Conservation (phyloP, 164 flowering plant genomes). For the Berberis thunbergii region DNA sequence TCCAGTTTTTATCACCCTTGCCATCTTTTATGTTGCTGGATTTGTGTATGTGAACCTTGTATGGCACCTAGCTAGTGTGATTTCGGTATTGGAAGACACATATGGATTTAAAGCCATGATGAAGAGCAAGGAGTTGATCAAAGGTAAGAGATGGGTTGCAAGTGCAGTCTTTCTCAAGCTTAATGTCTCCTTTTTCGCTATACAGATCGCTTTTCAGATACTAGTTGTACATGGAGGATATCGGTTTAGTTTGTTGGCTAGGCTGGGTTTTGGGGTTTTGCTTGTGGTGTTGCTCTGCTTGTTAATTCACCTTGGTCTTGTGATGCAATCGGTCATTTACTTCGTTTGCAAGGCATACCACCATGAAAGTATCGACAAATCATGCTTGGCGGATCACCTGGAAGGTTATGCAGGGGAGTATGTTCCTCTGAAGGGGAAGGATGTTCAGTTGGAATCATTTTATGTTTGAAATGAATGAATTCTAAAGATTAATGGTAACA, state of each 20-base stretch:
- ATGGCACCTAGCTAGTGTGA: conserved; percentile 62
- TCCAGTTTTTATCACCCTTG: conserved; percentile 9
- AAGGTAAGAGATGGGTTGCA: conserved; percentile 34
- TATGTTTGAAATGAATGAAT: conserved; percentile 13
- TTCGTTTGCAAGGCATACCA: conserved; percentile 54
- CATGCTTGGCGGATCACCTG: conserved; percentile 40
- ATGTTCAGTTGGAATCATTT: conserved; percentile 40
- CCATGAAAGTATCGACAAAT: conserved; percentile 52
- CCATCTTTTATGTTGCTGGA: conserved; percentile 23
- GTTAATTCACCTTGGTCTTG: conserved; percentile 26
- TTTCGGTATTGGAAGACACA: conserved; percentile 47
- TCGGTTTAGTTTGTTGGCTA: neutral
- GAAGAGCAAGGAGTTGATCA: conserved; percentile 45
- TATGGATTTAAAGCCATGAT: conserved; percentile 47
- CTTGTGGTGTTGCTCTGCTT: conserved; percentile 17
- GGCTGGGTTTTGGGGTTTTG: conserved; percentile 15
- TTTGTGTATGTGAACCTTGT: conserved; percentile 37
- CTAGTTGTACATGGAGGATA: conserved; percentile 19
- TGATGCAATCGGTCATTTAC: conserved; percentile 37
- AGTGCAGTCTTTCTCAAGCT: conserved; percentile 21
- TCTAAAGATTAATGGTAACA: too few species aligned
- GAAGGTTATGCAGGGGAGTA: conserved; percentile 51
- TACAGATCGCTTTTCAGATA: conserved; percentile 20
- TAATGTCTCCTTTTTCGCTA: neutral
- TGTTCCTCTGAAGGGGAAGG: conserved; percentile 32